Percentiles rank a stretch among this genome's conserved stretches.
These are phyloP conservation scores for Lentithecium fluviatile DNA, from an alignment of 495 filamentous ascomycete genomes.

Conservation along the genomic window DNA sequence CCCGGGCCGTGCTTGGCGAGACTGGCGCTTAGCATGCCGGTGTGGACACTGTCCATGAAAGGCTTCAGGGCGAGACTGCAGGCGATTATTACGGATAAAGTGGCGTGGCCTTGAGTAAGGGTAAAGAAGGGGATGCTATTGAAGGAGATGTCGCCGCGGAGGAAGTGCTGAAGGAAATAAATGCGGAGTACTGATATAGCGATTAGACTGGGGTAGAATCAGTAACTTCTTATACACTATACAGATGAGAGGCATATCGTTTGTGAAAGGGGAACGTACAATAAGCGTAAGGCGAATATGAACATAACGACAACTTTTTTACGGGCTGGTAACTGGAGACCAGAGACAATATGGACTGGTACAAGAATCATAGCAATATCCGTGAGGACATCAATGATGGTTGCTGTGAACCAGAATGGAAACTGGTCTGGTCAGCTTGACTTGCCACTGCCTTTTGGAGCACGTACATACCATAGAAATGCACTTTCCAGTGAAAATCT, in stretches of 20 bases:
- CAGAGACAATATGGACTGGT: conserved; percentile 15
- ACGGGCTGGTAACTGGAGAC: background rate
- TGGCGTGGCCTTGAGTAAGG: conserved; percentile 20
- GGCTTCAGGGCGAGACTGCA: conserved; percentile 18
- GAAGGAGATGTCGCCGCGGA: conserved; percentile 8
- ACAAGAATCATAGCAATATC: conserved; percentile 18
- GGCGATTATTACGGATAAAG: conserved; percentile 21
- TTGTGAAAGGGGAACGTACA: conserved; percentile 5
- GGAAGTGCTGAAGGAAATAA: conserved; percentile 1
- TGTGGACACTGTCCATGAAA: conserved; percentile 12
- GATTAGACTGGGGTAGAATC: background rate
- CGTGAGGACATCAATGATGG: conserved; percentile 9
- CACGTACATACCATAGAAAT: conserved; percentile 11
- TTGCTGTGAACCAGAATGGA: conserved; percentile 10
- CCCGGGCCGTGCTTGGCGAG: conserved; percentile 9
- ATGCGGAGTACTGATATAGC: conserved; percentile 10
- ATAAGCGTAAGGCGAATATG: conserved; percentile 14
- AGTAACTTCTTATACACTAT: too few relatives aligned
- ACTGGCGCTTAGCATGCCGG: conserved; percentile 15
- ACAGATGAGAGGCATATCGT: too few relatives aligned
- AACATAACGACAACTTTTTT: conserved; percentile 15
- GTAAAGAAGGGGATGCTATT: conserved; percentile 16
- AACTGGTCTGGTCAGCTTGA: conserved; percentile 3
- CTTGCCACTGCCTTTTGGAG: too few relatives aligned
- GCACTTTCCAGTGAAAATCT: conserved; percentile 17